Percentiles rank a stretch among this genome's conserved stretches.
These are phyloP conservation scores for Boletus rubescentipes DNA, from an alignment of 768 basidiomycete genomes.

Conservation along the genomic window DNA sequence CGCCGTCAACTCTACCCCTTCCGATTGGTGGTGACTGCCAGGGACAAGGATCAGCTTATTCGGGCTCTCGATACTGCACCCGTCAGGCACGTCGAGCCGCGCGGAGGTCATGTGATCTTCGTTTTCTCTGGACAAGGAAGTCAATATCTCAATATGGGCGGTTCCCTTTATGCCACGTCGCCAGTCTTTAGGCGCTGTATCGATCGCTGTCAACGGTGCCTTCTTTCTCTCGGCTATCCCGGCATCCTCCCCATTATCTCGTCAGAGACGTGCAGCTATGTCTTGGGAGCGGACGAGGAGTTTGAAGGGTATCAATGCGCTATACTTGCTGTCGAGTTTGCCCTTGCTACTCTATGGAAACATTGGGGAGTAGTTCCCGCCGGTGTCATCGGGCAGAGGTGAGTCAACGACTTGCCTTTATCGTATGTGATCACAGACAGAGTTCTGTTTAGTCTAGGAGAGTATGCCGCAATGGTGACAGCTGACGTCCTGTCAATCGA, in stretches of 20 bases:
- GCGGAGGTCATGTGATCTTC: constrained; percentile 46
- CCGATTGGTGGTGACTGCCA: constrained; percentile 51
- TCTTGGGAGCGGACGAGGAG: constrained; percentile 32
- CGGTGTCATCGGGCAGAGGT: constrained; percentile 77
- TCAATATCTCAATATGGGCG: constrained; percentile 67
- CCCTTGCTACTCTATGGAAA: constrained; percentile 62
- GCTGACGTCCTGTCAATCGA: constrained; percentile 57
- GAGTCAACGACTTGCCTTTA: constrained; percentile 11
- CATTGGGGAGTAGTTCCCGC: constrained; percentile 63
- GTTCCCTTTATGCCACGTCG: constrained; percentile 49
- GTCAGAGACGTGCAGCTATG: constrained; percentile 22
- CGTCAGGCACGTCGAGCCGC: constrained; percentile 31
- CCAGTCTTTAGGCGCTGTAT: constrained; percentile 50
- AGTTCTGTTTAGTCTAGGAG: constrained; percentile 73
- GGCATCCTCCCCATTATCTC: constrained; percentile 48
- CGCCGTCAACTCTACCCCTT: constrained; percentile 56
- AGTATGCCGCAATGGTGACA: constrained; percentile 70
- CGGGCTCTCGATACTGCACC: constrained; percentile 40
- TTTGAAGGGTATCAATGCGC: constrained; percentile 52
- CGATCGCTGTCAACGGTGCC: constrained; percentile 55
- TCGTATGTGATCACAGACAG: neutral
- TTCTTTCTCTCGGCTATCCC: constrained; percentile 48
- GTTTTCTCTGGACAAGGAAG: constrained; percentile 76
- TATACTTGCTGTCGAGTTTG: constrained; percentile 62
- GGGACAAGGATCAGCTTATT: constrained; percentile 44